A percentile compares a stretch with the other conserved stretches of the same genome.
Evolutionary conservation across 495 filamentous ascomycete species (phyloP).

Genomic region (Usnea hakonensis): DNA sequence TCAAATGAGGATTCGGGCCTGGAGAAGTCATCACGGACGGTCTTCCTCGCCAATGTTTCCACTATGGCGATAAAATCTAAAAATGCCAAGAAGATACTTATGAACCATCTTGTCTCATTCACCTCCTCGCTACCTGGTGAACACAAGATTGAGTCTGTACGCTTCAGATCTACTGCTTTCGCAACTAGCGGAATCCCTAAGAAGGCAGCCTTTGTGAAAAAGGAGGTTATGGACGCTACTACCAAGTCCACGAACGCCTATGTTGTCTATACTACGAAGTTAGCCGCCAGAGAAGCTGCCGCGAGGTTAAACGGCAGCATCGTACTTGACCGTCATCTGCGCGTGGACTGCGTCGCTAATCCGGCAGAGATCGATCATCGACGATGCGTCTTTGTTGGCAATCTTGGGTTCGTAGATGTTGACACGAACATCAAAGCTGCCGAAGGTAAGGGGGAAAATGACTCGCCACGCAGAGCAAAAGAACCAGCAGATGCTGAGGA

Average conservation of each 20-base stretch:
- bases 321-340: conserved; percentile 79
- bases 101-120: conserved; percentile 58
- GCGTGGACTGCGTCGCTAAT: conserved; percentile 85
- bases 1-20: conserved; percentile 47
- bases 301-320: conserved; percentile 73
- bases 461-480: conserved; percentile 56
- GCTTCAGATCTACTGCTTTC: conserved; percentile 89
- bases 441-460: conserved; percentile 47
- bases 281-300: conserved; percentile 68
- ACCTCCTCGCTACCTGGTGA: conserved; percentile 38
- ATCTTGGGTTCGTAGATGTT: conserved; percentile 89
- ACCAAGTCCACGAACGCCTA: conserved; percentile 95
- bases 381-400: conserved; percentile 93
- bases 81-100: conserved; percentile 63
- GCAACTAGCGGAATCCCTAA: conserved; percentile 66
- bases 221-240: conserved; percentile 75
- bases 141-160: conserved; percentile 78
- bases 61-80: conserved; percentile 73
- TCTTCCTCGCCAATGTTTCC: conserved; percentile 91
- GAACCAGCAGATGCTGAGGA: conserved; percentile 87
- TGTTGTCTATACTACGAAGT: conserved; percentile 67
- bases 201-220: conserved; percentile 78
- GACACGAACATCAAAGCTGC: conserved; percentile 51
- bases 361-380: conserved; percentile 73
- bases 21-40: conserved; percentile 80